Percentiles rank a stretch among this genome's conserved stretches.
Evolutionary conservation across 2,329 filamentous ascomycete species (phyloP).

Genomic region (Diplodia scrobiculata): DNA sequence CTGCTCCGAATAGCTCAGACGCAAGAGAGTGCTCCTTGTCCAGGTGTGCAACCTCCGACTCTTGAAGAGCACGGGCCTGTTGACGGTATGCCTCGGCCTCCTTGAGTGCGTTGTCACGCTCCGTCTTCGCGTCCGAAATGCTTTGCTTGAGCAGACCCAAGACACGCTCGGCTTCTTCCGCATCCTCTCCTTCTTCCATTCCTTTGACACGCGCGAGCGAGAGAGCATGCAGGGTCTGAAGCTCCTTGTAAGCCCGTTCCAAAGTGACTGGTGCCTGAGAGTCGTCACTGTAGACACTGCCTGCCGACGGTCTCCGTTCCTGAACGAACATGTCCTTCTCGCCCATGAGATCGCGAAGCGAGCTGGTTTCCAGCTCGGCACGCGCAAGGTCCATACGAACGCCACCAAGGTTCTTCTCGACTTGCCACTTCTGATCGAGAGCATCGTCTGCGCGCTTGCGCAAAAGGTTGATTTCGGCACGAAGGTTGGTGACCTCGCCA

Average conservation of each 20-base stretch:
- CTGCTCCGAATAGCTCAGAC: conserved; percentile 70
- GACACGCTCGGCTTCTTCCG: conserved; percentile 59
- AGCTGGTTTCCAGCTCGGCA: conserved; percentile 86
- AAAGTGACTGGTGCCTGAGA: conserved; percentile 69
- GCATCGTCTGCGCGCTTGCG: conserved; percentile 89
- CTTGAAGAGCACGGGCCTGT: conserved; percentile 62
- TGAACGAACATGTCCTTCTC: conserved; percentile 81
- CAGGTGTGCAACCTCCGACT: conserved; percentile 54
- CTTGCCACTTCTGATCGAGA: conserved; percentile 92
- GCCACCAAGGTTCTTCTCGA: conserved; percentile 83
- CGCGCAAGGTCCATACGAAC: conserved; percentile 96
- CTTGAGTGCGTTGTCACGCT: conserved; percentile 70
- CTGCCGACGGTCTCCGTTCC: conserved; percentile 51
- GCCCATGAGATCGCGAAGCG: conserved; percentile 74
- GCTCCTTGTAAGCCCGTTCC: conserved; percentile 70
- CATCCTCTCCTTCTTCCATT: conserved; percentile 55
- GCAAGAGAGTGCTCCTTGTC: conserved; percentile 35
- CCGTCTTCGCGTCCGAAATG: conserved; percentile 68
- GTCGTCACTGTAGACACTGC: conserved; percentile 40
- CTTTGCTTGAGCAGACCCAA: conserved; percentile 68
- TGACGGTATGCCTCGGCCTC: conserved; percentile 64
- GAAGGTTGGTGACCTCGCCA: conserved; percentile 75
- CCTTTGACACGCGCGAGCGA: conserved; percentile 67
- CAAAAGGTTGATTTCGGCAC: conserved; percentile 80
- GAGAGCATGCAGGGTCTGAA: conserved; percentile 70